Base-by-base conservation (phyloP, 768 basidiomycete species). In the Suillus ampliporus region DNA sequence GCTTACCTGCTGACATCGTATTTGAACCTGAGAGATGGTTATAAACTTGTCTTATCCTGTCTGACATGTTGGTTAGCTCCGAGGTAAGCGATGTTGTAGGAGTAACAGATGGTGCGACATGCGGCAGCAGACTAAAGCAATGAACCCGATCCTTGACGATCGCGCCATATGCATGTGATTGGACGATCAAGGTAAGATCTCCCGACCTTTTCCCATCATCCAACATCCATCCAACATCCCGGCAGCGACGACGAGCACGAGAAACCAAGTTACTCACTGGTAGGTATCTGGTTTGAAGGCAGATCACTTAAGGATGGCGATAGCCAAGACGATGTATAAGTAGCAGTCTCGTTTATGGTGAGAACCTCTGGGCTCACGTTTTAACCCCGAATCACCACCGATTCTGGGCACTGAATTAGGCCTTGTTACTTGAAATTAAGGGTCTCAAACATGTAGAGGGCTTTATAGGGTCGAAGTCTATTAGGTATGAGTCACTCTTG, bases 21-120 rank as follows among this genome's bases (percentile, higher is more conserved):
- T 63, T 73, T 67, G 70, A 67, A 64, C 69, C 70, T 50, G 74
- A 71, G 35, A 91, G 71, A 69, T 92, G 90, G 61, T 78, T 78
- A 58, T 81, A 72, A 52, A 91, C 67, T 72, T 90, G 89, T 61
- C 83, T 79, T 40, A 90, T 75, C 77, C 90, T 89, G 72, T 73
- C 71, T 35, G 83, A 75, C 88, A 88, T 89, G 67, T 65, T 52
- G 50, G 54, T 69, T 47, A 64, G 63, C 51, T 56, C 23, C 53
- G 35, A 58, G 28, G 26, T 37, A 37, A 54, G 50, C 14, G 28
- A 58, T 34, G 23, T 34, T 19, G 50, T 13, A 54, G 14, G 50
- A 50, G 19, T 9, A 19, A 40, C 23, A 40, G 17, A 40, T 38
- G 15, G 35, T 37, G 34, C 14, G 52, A 53, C 2, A 34, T 35